Base-by-base conservation (phyloP, 768 basidiomycete species). In the Dictyophora rubrovolvata region DNA sequence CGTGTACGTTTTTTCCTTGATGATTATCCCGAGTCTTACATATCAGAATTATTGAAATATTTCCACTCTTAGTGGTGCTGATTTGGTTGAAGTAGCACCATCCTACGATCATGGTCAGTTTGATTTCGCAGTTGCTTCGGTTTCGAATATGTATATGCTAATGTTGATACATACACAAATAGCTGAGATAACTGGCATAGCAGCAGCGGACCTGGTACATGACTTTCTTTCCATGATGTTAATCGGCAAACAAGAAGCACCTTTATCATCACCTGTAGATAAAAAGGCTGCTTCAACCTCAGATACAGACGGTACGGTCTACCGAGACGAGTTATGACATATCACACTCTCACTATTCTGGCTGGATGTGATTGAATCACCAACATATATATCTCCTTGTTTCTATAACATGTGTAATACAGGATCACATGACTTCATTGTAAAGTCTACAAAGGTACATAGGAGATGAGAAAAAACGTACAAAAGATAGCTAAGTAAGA, bases 81-180 rank as follows among this genome's bases (percentile, higher is more conserved):
- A 88, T 65, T 70, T 88, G 54, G 84, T 89, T 28, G 86, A 87
- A 68, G 87, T 89, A 33, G 72, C 85, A 1, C 86, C 87, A 10
- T 80, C 84, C 16, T 87, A 88, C 68, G 86, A 86, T 69, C 75
- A 82, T 61, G 85, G 84, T 83, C 59, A 49, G 75, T 64, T n/a
- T 47, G 47, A 47, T n/a, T 55, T 48, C 53, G 51, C 21, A 17
- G 12, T 28, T 55, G 17, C 46, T 18, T 46, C 33, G 20, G 33
- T 47, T 23, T 33, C 23, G 34, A 35, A 54, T 52, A 22, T 5
- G 54, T 52, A 22, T 5, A 20, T 14, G 46, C 55, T 35, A 60
- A 34, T 49, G 54, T 46, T 52, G 17, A 62, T 37, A 55, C 34
- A 28, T 12, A 10, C 51, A n/a, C 33, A 48, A 59, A 20, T 60